phyloP scores from a whole-genome alignment of 208 protist genomes.

The Zelonia costaricensis region DNA sequence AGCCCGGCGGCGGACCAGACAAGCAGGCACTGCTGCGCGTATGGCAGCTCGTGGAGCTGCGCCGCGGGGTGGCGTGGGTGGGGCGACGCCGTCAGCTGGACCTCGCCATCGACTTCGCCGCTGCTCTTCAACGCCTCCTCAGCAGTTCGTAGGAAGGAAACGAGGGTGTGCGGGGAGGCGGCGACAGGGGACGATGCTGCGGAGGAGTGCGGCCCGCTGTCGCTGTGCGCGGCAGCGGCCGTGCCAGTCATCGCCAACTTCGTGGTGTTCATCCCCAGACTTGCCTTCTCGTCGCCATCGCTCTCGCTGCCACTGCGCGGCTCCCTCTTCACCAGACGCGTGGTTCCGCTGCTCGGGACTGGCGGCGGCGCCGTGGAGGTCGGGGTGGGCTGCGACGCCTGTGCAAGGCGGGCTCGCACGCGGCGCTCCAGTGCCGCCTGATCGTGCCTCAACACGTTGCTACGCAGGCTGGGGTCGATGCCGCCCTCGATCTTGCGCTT shows the following conservation, averaged over 20 bases:
- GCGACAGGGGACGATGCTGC: no score
- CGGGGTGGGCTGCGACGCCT: not conserved
- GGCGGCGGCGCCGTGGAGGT: no score
- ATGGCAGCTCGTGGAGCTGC: conserved; percentile 54
- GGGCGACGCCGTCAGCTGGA: not conserved
- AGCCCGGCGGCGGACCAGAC: conserved; percentile 63
- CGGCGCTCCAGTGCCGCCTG: conserved; percentile 19
- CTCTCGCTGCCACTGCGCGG: not conserved
- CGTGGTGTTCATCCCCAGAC: not conserved
- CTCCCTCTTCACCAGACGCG: conserved; percentile 11
- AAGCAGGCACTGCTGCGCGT: conserved; percentile 76
- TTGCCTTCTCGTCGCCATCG: not conserved
- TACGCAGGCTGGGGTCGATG: conserved; percentile 19
- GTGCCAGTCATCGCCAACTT: not conserved
- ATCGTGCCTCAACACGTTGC: conserved; percentile 16
- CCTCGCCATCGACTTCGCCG: not conserved
- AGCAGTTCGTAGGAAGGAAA: no score
- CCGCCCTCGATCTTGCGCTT: conserved; percentile 23
- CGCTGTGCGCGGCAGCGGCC: no score
- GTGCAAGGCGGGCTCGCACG: conserved; percentile 6
- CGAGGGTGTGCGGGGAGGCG: no score
- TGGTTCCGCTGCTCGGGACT: no score
- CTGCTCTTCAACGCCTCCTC: not conserved
- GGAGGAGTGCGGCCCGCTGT: no score
- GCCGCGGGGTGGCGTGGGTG: no score